Percentiles rank a stretch among this genome's conserved stretches.
These are phyloP conservation scores for Pichia membranifaciens DNA, from an alignment of 805 yeast genomes.

Conservation along the genomic window DNA sequence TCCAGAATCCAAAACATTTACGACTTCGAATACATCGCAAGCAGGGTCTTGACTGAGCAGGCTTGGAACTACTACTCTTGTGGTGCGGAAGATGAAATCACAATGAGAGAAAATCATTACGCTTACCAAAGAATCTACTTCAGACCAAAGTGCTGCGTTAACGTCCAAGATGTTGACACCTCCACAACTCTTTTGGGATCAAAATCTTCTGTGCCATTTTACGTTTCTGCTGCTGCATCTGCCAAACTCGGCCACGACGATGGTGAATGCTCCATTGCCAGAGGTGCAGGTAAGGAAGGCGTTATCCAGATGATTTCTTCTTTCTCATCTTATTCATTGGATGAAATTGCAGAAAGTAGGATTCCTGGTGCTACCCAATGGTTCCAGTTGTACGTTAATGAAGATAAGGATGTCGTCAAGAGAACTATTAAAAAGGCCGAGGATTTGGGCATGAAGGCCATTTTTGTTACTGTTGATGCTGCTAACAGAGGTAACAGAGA, in stretches of 20 bases:
- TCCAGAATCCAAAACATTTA: conserved; percentile 66
- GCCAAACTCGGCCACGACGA: conserved; percentile 90
- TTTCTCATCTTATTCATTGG: conserved; percentile 79
- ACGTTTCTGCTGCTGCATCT: conserved; percentile 85
- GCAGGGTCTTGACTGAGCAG: conserved; percentile 62
- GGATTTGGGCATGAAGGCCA: conserved; percentile 49
- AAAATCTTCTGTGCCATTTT: conserved; percentile 67
- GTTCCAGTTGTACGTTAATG: conserved; percentile 82
- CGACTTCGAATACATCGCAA: conserved; percentile 85
- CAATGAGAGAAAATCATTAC: conserved; percentile 82
- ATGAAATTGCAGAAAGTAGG: conserved; percentile 73
- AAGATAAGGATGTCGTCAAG: conserved; percentile 39
- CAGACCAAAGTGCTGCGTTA: conserved; percentile 75
- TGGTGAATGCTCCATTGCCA: conserved; percentile 81
- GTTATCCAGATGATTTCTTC: conserved; percentile 90
- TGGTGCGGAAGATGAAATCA: conserved; percentile 88
- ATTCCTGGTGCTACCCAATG: conserved; percentile 68
- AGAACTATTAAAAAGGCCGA: conserved; percentile 24
- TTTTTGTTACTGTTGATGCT: conserved; percentile 88
- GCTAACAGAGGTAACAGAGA: conserved; percentile 89
- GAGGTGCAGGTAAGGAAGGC: conserved; percentile 68
- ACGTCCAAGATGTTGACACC: conserved; percentile 66
- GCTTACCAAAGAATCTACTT: conserved; percentile 86
- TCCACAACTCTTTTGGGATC: conserved; percentile 72
- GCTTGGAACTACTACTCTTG: conserved; percentile 93